A percentile compares a stretch with the other conserved stretches of the same genome.
phyloP scores from a whole-genome alignment of 805 yeast species.

The Kazachstania kunashirensis region DNA sequence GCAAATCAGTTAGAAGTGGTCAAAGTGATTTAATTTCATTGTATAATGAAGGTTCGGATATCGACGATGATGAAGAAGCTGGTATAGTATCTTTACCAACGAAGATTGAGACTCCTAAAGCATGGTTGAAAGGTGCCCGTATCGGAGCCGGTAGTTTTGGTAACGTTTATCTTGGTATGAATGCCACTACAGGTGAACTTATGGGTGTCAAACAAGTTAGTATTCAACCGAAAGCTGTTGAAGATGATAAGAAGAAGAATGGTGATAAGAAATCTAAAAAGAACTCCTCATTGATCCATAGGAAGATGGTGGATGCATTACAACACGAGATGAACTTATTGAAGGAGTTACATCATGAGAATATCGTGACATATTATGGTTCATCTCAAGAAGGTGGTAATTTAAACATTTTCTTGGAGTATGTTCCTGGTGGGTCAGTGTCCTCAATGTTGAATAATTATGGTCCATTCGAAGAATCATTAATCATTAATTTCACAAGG shows the following conservation, averaged over 20 bases:
- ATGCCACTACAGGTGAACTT: constrained; percentile 83
- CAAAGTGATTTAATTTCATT: constrained; percentile 1
- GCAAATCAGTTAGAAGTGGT: constrained; percentile 7
- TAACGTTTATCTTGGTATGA: constrained; percentile 84
- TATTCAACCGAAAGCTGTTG: constrained; percentile 27
- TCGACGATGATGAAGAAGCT: constrained; percentile 21
- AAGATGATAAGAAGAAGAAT: constrained; percentile 12
- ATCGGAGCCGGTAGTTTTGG: constrained; percentile 96
- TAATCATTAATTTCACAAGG: constrained; percentile 58
- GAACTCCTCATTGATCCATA: constrained; percentile 29
- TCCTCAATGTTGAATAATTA: constrained; percentile 61
- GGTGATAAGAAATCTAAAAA: constrained; percentile 13
- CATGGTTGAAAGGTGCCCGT: constrained; percentile 88
- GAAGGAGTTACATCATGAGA: constrained; percentile 75
- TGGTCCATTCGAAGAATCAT: constrained; percentile 73
- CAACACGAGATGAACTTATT: constrained; percentile 73
- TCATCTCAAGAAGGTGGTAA: constrained; percentile 64
- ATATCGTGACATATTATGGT: constrained; percentile 87
- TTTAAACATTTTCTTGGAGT: constrained; percentile 71
- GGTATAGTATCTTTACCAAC: constrained; percentile 32
- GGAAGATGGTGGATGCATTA: constrained; percentile 64
- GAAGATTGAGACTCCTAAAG: constrained; percentile 47
- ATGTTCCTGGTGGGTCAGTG: constrained; percentile 66
- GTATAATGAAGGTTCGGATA: constrained; percentile 2
- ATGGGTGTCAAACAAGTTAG: constrained; percentile 97